Evolutionary conservation across 2,329 filamentous ascomycete genomes (phyloP).

Genomic region (Blumeriella jaapii): DNA sequence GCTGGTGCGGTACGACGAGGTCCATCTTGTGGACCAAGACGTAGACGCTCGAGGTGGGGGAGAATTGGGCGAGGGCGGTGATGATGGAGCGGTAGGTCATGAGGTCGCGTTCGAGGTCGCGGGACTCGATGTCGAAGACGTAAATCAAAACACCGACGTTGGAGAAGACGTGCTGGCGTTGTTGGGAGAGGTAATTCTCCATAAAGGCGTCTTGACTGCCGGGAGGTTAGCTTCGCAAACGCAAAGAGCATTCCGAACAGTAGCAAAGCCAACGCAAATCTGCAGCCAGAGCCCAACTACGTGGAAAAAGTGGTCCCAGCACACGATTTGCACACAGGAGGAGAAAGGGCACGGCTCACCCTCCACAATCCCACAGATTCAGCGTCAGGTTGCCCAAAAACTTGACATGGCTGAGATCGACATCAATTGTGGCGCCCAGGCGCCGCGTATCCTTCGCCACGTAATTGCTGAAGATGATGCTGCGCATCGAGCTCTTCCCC

Average conservation of each 20-base stretch:
- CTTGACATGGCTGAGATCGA: constrained; percentile 96
- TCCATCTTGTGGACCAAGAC: constrained; percentile 99
- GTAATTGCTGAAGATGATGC: constrained; percentile 98
- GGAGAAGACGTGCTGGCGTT: constrained; percentile 91
- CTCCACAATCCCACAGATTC: constrained; percentile 98
- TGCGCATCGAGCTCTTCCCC: constrained; percentile 96
- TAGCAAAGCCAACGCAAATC: no score
- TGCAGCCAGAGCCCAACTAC: no score
- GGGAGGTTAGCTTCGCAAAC: constrained; percentile 13
- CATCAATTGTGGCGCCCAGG: constrained; percentile 91
- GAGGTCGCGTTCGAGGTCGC: constrained; percentile 86
- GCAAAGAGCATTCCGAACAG: neutral
- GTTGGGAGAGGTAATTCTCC: constrained; percentile 93
- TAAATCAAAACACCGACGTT: constrained; percentile 97
- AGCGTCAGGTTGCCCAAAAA: constrained; percentile 96
- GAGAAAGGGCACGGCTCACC: constrained; percentile 37
- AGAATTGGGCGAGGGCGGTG: constrained; percentile 77
- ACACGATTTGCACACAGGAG: neutral
- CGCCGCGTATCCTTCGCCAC: constrained; percentile 90
- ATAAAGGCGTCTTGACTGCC: constrained; percentile 93
- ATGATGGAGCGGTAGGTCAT: constrained; percentile 89
- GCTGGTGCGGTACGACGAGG: constrained; percentile 69
- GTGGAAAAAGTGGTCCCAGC: no score
- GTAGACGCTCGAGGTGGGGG: constrained; percentile 71
- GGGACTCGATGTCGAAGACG: constrained; percentile 96